These are phyloP conservation scores for Oldenlandia corymbosa DNA, from an alignment of 257 asterid genomes.

Conservation along the genomic window DNA sequence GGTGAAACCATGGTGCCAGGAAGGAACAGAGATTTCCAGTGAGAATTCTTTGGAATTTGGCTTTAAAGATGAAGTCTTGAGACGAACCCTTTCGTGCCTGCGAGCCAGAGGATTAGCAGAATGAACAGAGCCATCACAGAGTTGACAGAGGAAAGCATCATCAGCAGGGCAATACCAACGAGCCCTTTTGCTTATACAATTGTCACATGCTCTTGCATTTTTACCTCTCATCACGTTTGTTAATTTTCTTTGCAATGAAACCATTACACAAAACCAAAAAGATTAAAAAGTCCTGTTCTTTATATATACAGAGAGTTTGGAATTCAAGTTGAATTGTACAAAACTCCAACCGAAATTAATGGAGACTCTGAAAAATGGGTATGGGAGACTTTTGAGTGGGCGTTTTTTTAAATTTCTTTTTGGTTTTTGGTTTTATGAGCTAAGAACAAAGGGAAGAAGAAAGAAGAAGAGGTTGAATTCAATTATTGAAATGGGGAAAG, in stretches of 20 bases:
- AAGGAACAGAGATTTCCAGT: slow-evolving; percentile 23
- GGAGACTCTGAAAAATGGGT: neutral
- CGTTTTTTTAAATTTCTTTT: neutral
- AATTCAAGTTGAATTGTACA: slow-evolving; percentile 3
- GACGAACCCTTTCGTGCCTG: slow-evolving; percentile 72
- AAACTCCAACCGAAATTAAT: slow-evolving; percentile 8
- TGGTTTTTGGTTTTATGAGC: neutral
- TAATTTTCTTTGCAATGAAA: slow-evolving; percentile 30
- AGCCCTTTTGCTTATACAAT: slow-evolving; percentile 55
- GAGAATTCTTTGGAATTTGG: slow-evolving; percentile 13
- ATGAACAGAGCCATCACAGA: slow-evolving; percentile 67
- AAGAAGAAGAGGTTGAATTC: too few relatives aligned
- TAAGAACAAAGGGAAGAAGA: too few relatives aligned
- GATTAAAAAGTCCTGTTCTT: neutral
- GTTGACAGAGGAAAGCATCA: slow-evolving; percentile 78
- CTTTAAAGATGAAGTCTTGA: slow-evolving; percentile 36
- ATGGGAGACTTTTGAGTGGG: slow-evolving; percentile 1
- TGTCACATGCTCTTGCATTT: slow-evolving; percentile 71
- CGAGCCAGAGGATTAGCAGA: slow-evolving; percentile 73
- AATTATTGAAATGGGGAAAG: too few relatives aligned
- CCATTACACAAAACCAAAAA: slow-evolving; percentile 16
- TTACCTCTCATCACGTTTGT: slow-evolving; percentile 59
- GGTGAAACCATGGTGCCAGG: slow-evolving; percentile 67
- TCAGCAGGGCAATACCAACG: slow-evolving; percentile 79
- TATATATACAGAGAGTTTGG: neutral